phyloP scores from a whole-genome alignment of 2,329 filamentous ascomycete species.

The Aspergillus alliaceus region DNA sequence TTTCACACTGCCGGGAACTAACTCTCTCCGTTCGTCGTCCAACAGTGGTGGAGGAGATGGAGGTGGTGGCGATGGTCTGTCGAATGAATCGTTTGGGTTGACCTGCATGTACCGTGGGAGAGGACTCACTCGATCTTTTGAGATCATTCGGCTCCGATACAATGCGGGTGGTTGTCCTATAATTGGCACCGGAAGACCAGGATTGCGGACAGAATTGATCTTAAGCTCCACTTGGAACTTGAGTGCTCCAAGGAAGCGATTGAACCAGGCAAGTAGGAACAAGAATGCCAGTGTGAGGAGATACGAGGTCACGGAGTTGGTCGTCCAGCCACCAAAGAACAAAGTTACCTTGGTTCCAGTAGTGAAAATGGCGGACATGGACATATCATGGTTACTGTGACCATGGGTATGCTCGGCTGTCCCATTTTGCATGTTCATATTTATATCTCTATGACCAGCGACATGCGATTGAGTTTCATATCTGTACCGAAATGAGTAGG shows the following conservation, averaged over 20 bases:
- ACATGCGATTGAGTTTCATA: background rate
- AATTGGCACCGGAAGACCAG: background rate
- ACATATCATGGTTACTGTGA: background rate
- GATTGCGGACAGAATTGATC: background rate
- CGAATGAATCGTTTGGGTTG: background rate
- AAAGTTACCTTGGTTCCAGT: constrained; percentile 8
- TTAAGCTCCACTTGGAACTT: constrained; percentile 6
- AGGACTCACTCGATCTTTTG: constrained; percentile 8
- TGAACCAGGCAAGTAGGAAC: constrained; percentile 6
- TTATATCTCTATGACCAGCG: background rate
- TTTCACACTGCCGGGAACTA: background rate
- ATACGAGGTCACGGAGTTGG: constrained; percentile 7
- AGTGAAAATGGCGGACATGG: constrained; percentile 11
- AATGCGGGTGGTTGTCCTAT: background rate
- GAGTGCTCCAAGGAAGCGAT: constrained; percentile 9
- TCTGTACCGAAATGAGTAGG: background rate
- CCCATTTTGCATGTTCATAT: background rate
- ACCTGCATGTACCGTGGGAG: constrained; percentile 4
- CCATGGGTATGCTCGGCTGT: background rate
- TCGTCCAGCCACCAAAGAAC: constrained; percentile 12
- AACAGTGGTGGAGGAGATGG: background rate
- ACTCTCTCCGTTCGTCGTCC: background rate
- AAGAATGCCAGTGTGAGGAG: constrained; percentile 7
- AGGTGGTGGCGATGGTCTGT: background rate
- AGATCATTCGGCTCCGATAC: background rate